Percentiles rank a stretch among this genome's conserved stretches.
These are phyloP conservation scores for Dioszegia aurantiaca DNA, from an alignment of 768 basidiomycete species.

Conservation along the genomic window DNA sequence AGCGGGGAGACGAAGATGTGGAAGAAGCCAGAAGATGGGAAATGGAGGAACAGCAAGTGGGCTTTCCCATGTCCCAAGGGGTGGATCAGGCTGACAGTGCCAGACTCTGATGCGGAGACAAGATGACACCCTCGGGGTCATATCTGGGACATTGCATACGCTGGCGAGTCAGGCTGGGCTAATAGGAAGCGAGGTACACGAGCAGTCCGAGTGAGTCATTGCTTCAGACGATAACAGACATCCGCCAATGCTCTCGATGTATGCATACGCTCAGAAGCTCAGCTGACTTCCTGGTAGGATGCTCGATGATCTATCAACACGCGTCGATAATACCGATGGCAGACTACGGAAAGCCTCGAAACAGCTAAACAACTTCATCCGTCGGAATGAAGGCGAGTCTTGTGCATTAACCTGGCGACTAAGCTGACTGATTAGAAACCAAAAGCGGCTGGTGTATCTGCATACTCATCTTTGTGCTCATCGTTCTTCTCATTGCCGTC, in stretches of 20 bases:
- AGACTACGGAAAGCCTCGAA: conserved; percentile 67
- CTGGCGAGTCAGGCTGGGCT: conserved; percentile 86
- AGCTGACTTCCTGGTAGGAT: conserved; percentile 58
- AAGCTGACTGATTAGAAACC: conserved; percentile 59
- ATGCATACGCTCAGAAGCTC: background rate
- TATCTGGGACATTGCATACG: conserved; percentile 78
- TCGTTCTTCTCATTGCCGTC: conserved; percentile 68
- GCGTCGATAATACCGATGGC: conserved; percentile 67
- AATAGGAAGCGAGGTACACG: conserved; percentile 87
- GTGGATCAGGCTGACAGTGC: background rate
- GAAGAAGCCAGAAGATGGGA: conserved; percentile 74
- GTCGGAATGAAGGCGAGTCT: conserved; percentile 71
- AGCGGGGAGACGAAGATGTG: conserved; percentile 55
- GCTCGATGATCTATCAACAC: conserved; percentile 71
- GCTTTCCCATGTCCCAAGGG: background rate
- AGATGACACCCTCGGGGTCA: conserved; percentile 81
- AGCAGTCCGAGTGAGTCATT: conserved; percentile 82
- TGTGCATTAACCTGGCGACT: background rate
- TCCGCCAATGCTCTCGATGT: background rate
- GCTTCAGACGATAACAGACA: no score
- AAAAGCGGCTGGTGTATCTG: conserved; percentile 87
- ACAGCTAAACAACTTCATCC: conserved; percentile 72
- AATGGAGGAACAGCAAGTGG: conserved; percentile 76
- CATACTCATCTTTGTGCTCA: conserved; percentile 72
- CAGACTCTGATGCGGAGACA: conserved; percentile 85